Base-by-base conservation (phyloP, 139 green algal genomes). In the Parachlorella kessleri region DNA sequence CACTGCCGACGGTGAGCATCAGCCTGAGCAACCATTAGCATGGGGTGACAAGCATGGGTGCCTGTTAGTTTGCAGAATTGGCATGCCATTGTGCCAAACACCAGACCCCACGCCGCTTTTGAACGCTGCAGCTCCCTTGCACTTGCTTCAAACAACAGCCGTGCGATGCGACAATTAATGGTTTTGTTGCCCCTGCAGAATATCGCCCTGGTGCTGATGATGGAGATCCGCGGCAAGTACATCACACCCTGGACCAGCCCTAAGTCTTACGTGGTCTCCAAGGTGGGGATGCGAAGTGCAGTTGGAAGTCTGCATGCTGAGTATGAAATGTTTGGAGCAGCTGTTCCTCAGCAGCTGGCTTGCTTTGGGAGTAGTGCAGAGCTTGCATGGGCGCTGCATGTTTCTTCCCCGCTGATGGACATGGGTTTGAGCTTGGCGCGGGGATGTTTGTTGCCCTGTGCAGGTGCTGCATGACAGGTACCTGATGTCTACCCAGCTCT, bases 401-500 rank as follows among this genome's bases (percentile, higher is more conserved):
- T n/a, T n/a, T n/a, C n/a, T n/a, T n/a, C n/a, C n/a, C n/a, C n/a
- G n/a, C n/a, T n/a, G n/a, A n/a, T 14, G 48, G 48, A 59, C 48
- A 59, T 59, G 48, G 21, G 48, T 18, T 59, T 59, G 48, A 59
- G n/a, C n/a, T n/a, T n/a, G n/a, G n/a, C n/a, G n/a, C n/a, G n/a
- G n/a, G n/a, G n/a, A n/a, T n/a, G n/a, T n/a, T n/a, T n/a, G n/a
- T 10, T 59, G 48, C 48, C 63, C n/a, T 30, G 24, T 68, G 63
- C 66, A 66, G 28, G 75, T 81, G 35, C 66, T 81, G 36, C 53
- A 36, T 10, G 53, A 81, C 75, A 65, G 66, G 33, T 81, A 81
- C 66, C 48, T 81, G 40, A 66, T 53, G 55, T 75, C 75, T 28
- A 42, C 66, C 35, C 33, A 59, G 28, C 48, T 70, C 40, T 28